Percentiles rank a stretch among this genome's conserved stretches.
These are phyloP conservation scores for Clohesyomyces aquaticus DNA, from an alignment of 495 filamentous ascomycete genomes.

Conservation along the genomic window DNA sequence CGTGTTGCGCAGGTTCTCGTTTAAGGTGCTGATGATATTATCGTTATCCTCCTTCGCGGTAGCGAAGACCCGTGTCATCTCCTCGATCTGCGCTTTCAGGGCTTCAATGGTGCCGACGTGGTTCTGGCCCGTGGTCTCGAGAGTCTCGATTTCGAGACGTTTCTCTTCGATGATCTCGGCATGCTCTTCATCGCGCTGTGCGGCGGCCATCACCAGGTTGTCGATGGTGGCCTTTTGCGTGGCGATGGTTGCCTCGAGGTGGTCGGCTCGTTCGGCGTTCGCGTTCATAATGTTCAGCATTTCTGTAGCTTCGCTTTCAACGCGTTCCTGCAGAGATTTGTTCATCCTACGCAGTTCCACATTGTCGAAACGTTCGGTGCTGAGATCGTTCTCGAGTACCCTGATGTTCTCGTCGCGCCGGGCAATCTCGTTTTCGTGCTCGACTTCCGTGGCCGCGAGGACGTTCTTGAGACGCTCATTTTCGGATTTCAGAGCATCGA, in stretches of 20 bases:
- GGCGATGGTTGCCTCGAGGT: conserved; percentile 4
- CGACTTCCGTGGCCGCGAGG: conserved; percentile 24
- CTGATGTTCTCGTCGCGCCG: conserved; percentile 29
- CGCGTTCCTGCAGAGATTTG: conserved; percentile 16
- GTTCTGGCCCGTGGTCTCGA: conserved; percentile 12
- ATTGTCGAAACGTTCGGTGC: conserved; percentile 1
- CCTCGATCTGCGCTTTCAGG: conserved; percentile 19
- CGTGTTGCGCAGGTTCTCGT: conserved; percentile 4
- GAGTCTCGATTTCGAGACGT: conserved; percentile 19
- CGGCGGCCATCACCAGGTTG: conserved; percentile 5
- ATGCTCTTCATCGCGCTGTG: conserved; percentile 12
- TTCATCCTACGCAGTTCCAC: conserved; percentile 16
- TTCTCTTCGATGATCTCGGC: conserved; percentile 16
- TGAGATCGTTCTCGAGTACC: conserved; percentile 14
- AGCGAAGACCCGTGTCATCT: conserved; percentile 27
- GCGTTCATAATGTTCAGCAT: conserved; percentile 24
- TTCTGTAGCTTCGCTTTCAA: conserved; percentile 27
- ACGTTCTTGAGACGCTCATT: conserved; percentile 35
- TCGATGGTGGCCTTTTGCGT: conserved; percentile 19
- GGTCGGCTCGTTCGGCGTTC: conserved; percentile 6
- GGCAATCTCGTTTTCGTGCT: conserved; percentile 12
- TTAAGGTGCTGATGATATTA: conserved; percentile 20
- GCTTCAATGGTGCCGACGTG: conserved; percentile 19
- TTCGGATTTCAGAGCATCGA: conserved; percentile 21
- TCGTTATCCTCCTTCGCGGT: conserved; percentile 7